Evolutionary conservation across 345 rosid genomes (phyloP).

Genomic region (Gossypium mustelinum): DNA sequence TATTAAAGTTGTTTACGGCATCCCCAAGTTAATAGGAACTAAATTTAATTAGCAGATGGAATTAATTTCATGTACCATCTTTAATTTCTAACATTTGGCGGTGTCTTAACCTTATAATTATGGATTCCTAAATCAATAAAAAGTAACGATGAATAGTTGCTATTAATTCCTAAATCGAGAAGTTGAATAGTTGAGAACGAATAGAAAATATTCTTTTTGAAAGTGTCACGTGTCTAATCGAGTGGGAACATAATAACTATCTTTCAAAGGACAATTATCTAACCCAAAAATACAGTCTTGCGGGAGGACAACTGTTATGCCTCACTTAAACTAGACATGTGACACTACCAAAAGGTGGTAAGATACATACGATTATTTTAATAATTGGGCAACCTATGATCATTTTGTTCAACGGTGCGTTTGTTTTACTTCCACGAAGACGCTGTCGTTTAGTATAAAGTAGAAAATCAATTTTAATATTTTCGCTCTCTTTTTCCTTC

Average conservation of each 20-base stretch:
- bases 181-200: too few species aligned
- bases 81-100: not conserved
- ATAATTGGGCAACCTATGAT: too few species aligned
- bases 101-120: not conserved
- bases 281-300: too few species aligned
- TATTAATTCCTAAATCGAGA: too few species aligned
- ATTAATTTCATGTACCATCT: not conserved
- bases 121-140: not conserved
- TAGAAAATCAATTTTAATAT: too few species aligned
- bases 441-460: not conserved
- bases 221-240: too few species aligned
- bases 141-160: not conserved
- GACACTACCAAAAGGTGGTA: too few species aligned
- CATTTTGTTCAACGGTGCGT: not conserved
- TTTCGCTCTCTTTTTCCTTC: not conserved
- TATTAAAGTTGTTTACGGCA: not conserved
- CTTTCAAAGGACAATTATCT: too few species aligned
- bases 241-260: rapidly evolving
- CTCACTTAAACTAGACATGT: not conserved
- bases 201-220: too few species aligned
- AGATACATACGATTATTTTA: too few species aligned
- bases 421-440: not conserved
- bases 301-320: too few species aligned
- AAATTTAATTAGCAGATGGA: not conserved
- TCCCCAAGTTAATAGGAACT: not conserved